Evolutionary conservation across 371 early-diverging fungal species (phyloP), one percentile per base, ranked within the genome.

Genomic region (Globomyces sp.): DNA sequence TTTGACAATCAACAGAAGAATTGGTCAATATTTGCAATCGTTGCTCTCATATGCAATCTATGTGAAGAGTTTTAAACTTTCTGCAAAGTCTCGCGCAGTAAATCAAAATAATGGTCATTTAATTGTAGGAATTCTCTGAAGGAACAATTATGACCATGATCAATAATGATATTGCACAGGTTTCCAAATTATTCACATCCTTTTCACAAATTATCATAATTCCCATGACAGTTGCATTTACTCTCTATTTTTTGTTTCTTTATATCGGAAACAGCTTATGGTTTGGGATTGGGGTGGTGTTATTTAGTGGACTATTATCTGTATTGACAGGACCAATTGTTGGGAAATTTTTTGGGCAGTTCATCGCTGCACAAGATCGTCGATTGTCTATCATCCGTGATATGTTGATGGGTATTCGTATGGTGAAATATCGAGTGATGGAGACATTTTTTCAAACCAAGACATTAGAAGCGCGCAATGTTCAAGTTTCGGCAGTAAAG

Each of bases 101-200:
- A 24, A 24, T 24, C 24, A 24, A 24, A 24, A 24, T 24, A 24
- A 24, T 24, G 24, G 24, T 24, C 24, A 24, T 24, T 24, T 24
- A 24, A 24, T 24, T 24, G 58, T 41, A 8, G 5, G 45, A 58
- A 44, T 58, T 43, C 45, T 41, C 42, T 24, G 13, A 11, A 3
- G 58, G 58, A 39, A 6, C 24, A 41, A 58, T 58, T 45, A 58
- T 58, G 58, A 58, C 6, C 45, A 58, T 58, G 58, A 58, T 58
- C 24, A 44, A 41, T 43, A 10, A 5, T 58, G 58, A 58, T 45
- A 58, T 58, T 55, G 37, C 10, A 37, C 4, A 55, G n/a, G 55
- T 55, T 10, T 10, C 6, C 4, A 39, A 6, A 8, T 55, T 55
- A 39, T 55, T 37, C 55, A 10, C 34, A 4, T 8, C 4, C 4